phyloP scores from a whole-genome alignment of 352 stramenopile species.

The Globisporangium cylindrosporum region DNA sequence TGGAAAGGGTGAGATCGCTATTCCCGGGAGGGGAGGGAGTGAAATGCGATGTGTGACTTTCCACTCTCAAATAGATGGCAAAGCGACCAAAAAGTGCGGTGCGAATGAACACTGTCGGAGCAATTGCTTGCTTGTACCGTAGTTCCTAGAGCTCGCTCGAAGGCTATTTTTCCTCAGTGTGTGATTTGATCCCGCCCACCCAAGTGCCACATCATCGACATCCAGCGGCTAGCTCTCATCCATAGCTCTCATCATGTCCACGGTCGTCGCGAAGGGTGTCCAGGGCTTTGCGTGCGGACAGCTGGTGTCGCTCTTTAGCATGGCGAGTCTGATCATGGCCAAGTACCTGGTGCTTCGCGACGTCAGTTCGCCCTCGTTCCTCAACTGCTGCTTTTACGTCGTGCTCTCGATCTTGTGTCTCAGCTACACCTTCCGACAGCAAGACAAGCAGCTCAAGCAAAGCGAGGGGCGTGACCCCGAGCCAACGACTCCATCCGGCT shows the following conservation, averaged over 20 bases:
- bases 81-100: no score
- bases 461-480: neutral
- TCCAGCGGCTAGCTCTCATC: neutral
- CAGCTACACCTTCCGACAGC: slow-evolving; percentile 4
- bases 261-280: neutral
- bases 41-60: no score
- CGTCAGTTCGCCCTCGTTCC: slow-evolving; percentile 28
- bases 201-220: neutral
- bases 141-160: no score
- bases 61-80: no score
- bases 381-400: slow-evolving; percentile 46
- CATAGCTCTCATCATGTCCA: neutral
- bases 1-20: no score
- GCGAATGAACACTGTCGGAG: no score
- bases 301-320: slow-evolving; percentile 40
- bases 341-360: slow-evolving; percentile 32
- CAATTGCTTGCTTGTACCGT: no score
- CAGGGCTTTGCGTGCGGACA: slow-evolving; percentile 38
- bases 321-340: slow-evolving; percentile 33
- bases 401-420: slow-evolving; percentile 25
- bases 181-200: neutral
- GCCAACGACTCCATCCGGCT: slow-evolving; percentile 6
- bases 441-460: slow-evolving; percentile 1
- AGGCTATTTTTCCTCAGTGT: neutral
- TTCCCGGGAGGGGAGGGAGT: no score